Evolutionary conservation across 768 basidiomycete species (phyloP), one percentile per base, ranked within the genome.

Genomic region (Chalciporus sphaerocephalus): DNA sequence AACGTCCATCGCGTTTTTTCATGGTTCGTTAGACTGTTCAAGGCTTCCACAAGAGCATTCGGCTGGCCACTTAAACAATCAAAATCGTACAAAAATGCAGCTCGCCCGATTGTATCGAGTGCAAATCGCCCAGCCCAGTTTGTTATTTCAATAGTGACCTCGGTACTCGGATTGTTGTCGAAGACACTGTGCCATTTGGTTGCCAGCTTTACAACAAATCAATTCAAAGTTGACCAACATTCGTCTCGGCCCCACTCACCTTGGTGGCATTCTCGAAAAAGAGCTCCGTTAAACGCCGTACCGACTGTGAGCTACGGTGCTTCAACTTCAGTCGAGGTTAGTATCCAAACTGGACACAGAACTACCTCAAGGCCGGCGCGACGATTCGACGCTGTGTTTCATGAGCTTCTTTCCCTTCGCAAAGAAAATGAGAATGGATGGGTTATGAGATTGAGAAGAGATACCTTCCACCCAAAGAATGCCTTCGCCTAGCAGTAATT

Each of bases 401-500:
- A 42, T 83, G 80, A 2, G 73, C 74, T 32, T 72, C 69, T 56
- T 74, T 80, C 0, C 80, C 80, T 82, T 37, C 7, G 25, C 17
- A 46, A 24, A 32, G 30, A 25, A 22, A 13, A 41, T 57, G 20
- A 16, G 43, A 32, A 41, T 15, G 45, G 18, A 21, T 17, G 11
- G 36, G 44, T 18, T 27, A 40, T 40, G 51, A 13, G 38, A 38
- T 6, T 42, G 35, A 28, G 48, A 7, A 3, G 13, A 21, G 28
- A 59, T 34, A 76, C 81, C 82, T 75, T 84, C 82, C 10, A 81
- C 71, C 76, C 79, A 82, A 18, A 83, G 74, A 45, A 84, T 76
- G 17, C 82, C 81, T 61, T 81, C 73, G 11, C 82, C 82, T 6
- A 81, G 68, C 2, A 80, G 73, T 24, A 74, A 74, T 46, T 71